Conservation (phyloP, 208 protist species). For the Trichomonas tenax region DNA sequence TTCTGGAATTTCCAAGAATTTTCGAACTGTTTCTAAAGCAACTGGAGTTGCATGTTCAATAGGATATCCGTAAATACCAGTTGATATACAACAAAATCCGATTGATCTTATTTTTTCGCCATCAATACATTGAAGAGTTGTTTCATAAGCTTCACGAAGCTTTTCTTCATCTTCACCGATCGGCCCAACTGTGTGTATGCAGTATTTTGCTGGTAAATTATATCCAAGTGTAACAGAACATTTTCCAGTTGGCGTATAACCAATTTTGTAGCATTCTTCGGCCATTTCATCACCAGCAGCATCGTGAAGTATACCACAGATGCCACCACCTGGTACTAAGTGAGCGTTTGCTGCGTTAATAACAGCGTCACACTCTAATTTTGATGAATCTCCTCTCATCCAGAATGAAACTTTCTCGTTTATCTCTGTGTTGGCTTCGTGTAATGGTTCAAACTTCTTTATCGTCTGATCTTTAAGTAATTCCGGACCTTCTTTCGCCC, state of each 20-base stretch:
- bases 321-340: conserved; percentile 31
- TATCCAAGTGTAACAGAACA: neutral
- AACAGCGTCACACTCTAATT: conserved; percentile 33
- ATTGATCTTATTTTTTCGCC: conserved; percentile 2
- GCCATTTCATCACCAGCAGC: conserved; percentile 15
- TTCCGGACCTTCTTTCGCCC: neutral
- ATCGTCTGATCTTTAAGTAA: neutral
- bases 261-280: conserved; percentile 3
- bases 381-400: neutral
- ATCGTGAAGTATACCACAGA: conserved; percentile 29
- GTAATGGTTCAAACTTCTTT: neutral
- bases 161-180: neutral
- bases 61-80: conserved; percentile 33
- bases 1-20: conserved; percentile 16
- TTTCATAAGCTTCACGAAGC: neutral
- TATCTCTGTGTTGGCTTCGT: neutral
- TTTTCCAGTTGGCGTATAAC: neutral
- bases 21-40: neutral
- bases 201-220: conserved; percentile 25
- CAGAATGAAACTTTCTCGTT: neutral
- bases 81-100: conserved; percentile 29
- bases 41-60: conserved; percentile 12
- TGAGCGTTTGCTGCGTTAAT: conserved; percentile 34
- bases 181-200: conserved; percentile 31
- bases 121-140: neutral